phyloP scores from a whole-genome alignment of 169 alveolate genomes.

The Cryptosporidium parvum region DNA sequence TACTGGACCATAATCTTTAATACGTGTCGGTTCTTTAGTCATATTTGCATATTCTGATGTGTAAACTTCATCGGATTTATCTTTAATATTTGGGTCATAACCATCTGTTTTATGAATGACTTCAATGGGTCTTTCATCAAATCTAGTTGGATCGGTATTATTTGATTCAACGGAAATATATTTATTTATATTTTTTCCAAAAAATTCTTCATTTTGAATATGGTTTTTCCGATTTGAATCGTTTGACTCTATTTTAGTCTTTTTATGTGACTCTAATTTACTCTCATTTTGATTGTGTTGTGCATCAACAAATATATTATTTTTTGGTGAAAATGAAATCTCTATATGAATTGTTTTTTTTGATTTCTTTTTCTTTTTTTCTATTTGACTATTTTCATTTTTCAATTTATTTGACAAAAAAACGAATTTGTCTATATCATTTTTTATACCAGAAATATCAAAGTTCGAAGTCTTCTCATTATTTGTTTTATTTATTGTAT shows the following conservation, averaged over 20 bases:
- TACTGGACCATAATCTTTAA: no score
- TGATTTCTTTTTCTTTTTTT: conserved; percentile 25
- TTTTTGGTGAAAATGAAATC: conserved; percentile 71
- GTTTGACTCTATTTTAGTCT: neutral
- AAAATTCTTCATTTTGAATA: neutral
- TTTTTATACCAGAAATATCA: conserved; percentile 4
- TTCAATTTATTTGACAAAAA: conserved; percentile 4
- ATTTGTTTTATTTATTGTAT: neutral
- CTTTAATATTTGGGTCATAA: neutral
- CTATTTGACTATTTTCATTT: neutral
- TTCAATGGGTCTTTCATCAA: neutral
- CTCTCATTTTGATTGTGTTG: neutral
- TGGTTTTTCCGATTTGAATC: neutral
- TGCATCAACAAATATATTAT: conserved; percentile 48
- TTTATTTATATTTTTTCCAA: neutral
- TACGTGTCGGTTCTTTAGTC: neutral
- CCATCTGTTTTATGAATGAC: neutral
- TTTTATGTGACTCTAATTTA: neutral
- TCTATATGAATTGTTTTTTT: conserved; percentile 62
- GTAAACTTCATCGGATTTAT: neutral
- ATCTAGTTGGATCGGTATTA: neutral
- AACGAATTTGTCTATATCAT: neutral
- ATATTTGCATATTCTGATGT: neutral
- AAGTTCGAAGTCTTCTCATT: neutral
- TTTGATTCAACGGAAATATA: neutral